Evolutionary conservation across 73 alveolate genomes (phyloP).

Genomic region (Durusdinium trenchii): DNA sequence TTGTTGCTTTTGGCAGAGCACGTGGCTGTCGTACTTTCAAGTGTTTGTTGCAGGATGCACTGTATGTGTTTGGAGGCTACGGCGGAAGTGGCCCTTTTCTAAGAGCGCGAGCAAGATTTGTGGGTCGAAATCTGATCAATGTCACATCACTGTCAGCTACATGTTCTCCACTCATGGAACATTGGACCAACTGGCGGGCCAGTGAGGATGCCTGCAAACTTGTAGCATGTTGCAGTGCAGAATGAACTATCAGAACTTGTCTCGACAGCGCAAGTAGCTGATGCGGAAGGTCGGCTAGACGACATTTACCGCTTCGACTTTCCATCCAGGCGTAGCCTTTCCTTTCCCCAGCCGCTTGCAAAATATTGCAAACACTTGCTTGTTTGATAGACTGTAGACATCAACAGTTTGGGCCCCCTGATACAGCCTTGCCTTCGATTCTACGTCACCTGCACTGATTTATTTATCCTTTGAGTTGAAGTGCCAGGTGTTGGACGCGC

Average conservation of each 20-base stretch:
- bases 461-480: not conserved
- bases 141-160: not conserved
- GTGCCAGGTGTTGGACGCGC: slow-evolving; percentile 58
- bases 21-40: not conserved
- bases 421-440: too few relatives aligned
- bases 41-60: not conserved
- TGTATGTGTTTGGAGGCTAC: slow-evolving; percentile 24
- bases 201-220: too few relatives aligned
- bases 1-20: not conserved
- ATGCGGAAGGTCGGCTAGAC: slow-evolving; percentile 88
- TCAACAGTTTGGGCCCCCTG: too few relatives aligned
- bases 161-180: not conserved
- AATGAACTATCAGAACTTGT: not conserved
- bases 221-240: too few relatives aligned
- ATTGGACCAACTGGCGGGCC: not conserved
- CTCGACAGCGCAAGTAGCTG: not conserved
- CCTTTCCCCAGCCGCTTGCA: too few relatives aligned
- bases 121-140: not conserved
- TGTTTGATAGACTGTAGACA: too few relatives aligned
- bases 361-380: too few relatives aligned
- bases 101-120: not conserved
- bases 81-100: not conserved
- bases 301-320: slow-evolving; percentile 94
- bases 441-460: too few relatives aligned
- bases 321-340: slow-evolving; percentile 59